Conservation (phyloP, 1,284 basidiomycete genomes). For the Violaceomyces palustris region DNA sequence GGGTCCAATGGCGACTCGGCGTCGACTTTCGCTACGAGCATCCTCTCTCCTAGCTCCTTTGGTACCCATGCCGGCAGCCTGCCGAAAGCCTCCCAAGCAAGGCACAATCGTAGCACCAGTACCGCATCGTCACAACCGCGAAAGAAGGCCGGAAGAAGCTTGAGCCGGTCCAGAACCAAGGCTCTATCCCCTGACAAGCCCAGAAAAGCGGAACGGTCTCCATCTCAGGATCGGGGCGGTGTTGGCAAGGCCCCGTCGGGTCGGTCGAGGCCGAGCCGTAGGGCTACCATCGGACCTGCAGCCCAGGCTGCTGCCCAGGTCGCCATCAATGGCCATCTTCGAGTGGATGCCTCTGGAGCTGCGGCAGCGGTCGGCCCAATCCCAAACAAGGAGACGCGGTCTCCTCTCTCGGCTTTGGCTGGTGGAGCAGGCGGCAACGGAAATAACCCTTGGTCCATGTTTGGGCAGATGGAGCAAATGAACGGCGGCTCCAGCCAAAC, state of each 20-base stretch:
- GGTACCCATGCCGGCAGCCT: constrained; percentile 21
- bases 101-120: constrained; percentile 23
- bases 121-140: constrained; percentile 17
- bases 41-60: constrained; percentile 25
- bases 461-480: no score
- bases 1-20: constrained; percentile 31
- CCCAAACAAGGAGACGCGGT: neutral
- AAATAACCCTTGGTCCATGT: no score
- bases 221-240: constrained; percentile 25
- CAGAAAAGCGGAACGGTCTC: constrained; percentile 24
- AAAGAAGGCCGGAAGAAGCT: constrained; percentile 13
- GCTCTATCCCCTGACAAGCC: constrained; percentile 7
- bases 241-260: constrained; percentile 33
- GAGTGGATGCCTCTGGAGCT: constrained; percentile 3
- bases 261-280: constrained; percentile 17
- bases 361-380: neutral
- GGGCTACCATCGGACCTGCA: constrained; percentile 32
- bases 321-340: constrained; percentile 1
- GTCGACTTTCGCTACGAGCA: constrained; percentile 28
- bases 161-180: constrained; percentile 15
- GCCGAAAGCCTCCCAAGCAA: constrained; percentile 8
- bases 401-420: constrained; percentile 8
- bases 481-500: no score
- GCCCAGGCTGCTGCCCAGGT: constrained; percentile 7
- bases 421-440: no score